Evolutionary conservation across 2,329 filamentous ascomycete genomes (phyloP).

Genomic region (Chrysosporium keratinophilum): DNA sequence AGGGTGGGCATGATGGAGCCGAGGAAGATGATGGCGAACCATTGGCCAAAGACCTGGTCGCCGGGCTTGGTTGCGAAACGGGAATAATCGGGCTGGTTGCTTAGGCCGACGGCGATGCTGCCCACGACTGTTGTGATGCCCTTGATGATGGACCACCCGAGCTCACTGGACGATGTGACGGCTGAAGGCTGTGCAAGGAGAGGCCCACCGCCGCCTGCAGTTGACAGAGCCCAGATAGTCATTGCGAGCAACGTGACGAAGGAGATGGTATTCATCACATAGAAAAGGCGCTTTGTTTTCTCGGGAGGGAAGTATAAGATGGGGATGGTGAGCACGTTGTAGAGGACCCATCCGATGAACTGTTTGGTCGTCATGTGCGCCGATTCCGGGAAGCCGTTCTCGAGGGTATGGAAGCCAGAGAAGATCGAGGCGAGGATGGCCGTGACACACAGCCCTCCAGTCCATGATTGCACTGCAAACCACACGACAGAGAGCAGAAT

Average conservation of each 20-base stretch:
- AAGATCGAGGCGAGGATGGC: constrained; percentile 10
- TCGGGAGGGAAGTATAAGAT: constrained; percentile 36
- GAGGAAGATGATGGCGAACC: constrained; percentile 31
- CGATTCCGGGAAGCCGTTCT: constrained; percentile 27
- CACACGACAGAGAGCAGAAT: constrained; percentile 34
- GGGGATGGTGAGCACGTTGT: constrained; percentile 30
- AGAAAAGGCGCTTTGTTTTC: constrained; percentile 8
- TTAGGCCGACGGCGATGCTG: constrained; percentile 33
- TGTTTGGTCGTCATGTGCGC: constrained; percentile 28
- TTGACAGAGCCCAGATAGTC: constrained; percentile 5
- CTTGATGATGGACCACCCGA: constrained; percentile 32
- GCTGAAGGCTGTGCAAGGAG: constrained; percentile 12
- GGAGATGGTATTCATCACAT: constrained; percentile 9
- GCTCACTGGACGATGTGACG: constrained; percentile 7
- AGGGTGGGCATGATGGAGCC: constrained; percentile 33
- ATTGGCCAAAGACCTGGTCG: constrained; percentile 36
- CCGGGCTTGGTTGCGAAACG: constrained; percentile 27
- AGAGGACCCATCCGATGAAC: constrained; percentile 31
- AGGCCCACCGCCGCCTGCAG: constrained; percentile 5
- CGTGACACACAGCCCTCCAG: constrained; percentile 9
- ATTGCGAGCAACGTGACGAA: constrained; percentile 8
- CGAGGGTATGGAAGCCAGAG: constrained; percentile 25
- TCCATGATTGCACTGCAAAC: constrained; percentile 31
- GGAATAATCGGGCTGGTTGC: constrained; percentile 41
- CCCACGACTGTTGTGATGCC: constrained; percentile 38